phyloP scores from a whole-genome alignment of 2,329 filamentous ascomycete species.

The Hypoxylon sp. region DNA sequence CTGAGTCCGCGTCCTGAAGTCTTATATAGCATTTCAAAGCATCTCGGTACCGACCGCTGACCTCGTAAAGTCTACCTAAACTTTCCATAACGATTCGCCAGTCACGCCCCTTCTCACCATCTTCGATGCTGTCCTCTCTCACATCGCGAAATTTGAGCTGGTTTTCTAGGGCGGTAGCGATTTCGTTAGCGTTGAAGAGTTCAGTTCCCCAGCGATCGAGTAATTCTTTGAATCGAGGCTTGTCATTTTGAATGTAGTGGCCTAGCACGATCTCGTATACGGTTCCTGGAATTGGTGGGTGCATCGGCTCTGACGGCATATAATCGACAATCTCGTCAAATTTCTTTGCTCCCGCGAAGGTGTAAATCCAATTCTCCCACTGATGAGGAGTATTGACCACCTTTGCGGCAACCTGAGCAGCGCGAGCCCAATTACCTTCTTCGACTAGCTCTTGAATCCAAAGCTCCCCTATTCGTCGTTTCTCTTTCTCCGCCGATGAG shows the following conservation, averaged over 20 bases:
- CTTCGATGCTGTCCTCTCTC: constrained; percentile 81
- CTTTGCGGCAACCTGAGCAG: constrained; percentile 85
- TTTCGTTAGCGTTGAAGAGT: constrained; percentile 82
- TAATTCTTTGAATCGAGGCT: constrained; percentile 81
- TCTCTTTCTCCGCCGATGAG: constrained; percentile 85
- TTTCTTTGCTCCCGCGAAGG: constrained; percentile 86
- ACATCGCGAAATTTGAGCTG: constrained; percentile 84
- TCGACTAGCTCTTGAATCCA: constrained; percentile 92
- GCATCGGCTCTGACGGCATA: constrained; percentile 83
- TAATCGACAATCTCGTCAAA: constrained; percentile 91
- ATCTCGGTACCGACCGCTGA: constrained; percentile 84
- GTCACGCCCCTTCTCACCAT: constrained; percentile 80
- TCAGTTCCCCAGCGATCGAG: constrained; percentile 88
- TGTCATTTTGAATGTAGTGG: constrained; percentile 87
- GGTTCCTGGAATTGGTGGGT: constrained; percentile 82
- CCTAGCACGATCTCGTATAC: constrained; percentile 92
- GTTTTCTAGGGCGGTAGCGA: constrained; percentile 85
- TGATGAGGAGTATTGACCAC: constrained; percentile 83
- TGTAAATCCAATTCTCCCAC: constrained; percentile 98
- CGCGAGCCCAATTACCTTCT: constrained; percentile 79
- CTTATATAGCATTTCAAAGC: constrained; percentile 91
- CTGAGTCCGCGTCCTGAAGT: constrained; percentile 91
- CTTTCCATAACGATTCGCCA: constrained; percentile 93
- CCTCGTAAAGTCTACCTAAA: constrained; percentile 86
- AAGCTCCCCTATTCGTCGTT: constrained; percentile 89